Conservation (phyloP, 2,329 filamentous ascomycete species). For the Knufia petricola region DNA sequence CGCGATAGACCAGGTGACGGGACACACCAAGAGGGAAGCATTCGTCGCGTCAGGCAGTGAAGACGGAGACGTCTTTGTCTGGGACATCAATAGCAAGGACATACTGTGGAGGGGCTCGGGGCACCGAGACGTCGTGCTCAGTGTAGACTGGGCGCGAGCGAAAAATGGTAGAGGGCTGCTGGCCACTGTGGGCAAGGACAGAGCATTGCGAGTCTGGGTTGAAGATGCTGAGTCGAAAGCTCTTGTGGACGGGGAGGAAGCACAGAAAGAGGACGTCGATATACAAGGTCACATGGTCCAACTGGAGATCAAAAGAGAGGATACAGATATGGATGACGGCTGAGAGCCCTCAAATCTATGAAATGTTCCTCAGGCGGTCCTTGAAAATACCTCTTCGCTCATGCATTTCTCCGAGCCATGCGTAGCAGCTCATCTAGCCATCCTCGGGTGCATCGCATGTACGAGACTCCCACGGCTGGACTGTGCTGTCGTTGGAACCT, state of each 20-base stretch:
- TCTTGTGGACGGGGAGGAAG: constrained; percentile 22
- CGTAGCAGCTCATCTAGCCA: too few species aligned
- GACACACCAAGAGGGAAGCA: constrained; percentile 26
- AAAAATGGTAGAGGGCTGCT: constrained; percentile 25
- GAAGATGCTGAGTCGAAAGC: constrained; percentile 13
- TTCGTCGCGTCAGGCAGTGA: constrained; percentile 82
- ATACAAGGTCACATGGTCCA: constrained; percentile 12
- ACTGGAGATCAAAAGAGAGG: constrained; percentile 6
- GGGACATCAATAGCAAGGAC: constrained; percentile 82
- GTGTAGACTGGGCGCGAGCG: constrained; percentile 45
- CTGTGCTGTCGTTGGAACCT: too few species aligned
- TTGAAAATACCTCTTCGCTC: too few species aligned
- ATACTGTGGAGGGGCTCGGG: constrained; percentile 58
- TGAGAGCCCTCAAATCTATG: too few species aligned
- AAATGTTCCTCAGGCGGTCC: too few species aligned
- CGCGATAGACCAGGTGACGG: constrained; percentile 11
- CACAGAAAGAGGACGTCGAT: constrained; percentile 11
- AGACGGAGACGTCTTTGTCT: constrained; percentile 73
- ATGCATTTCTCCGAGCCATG: too few species aligned
- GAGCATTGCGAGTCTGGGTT: constrained; percentile 19
- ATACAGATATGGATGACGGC: constrained; percentile 3
- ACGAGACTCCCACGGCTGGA: too few species aligned
- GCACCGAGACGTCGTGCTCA: constrained; percentile 49
- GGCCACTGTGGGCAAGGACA: constrained; percentile 21
- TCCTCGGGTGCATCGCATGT: too few species aligned